Evolutionary conservation across 2,329 filamentous ascomycete genomes (phyloP), one percentile per base, ranked within the genome.

Genomic region (Sclerotinia nivalis): DNA sequence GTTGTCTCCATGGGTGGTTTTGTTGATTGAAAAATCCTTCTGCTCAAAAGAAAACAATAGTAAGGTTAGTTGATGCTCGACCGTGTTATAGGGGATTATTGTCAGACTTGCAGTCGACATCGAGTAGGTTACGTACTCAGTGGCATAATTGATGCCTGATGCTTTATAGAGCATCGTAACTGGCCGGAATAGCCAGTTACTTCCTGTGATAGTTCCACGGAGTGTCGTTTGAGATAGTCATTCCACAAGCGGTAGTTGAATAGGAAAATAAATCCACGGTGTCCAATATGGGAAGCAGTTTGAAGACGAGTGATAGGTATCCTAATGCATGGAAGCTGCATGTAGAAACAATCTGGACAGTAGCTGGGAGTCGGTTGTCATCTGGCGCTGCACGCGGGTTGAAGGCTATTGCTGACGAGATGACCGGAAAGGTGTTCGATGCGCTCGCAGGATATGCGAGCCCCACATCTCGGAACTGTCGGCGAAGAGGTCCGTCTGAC

Each of bases 91-190:
- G 61, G 74, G 73, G 73, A 62, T 73, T 73, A 59, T 65, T 71
- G 67, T 72, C 73, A 68, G 71, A 74, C 77, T 73, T 62, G 69
- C 69, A 71, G 73, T 73, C 71, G 73, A 74, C 73, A 66, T 72
- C 72, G 70, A 75, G 71, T 70, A 76, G 71, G 71, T 76, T 76
- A 78, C 77, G 76, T 78, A 78, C 77, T 76, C 76, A 71, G 56
- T 52, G 75, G 74, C 76, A 76, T 73, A 74, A 71, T 75, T 60
- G 61, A 75, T 77, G 73, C 75, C 76, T 71, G 50, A 69, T 66
- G 56, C 69, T 72, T 67, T 56, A 45, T 22, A 64, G 15, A 65
- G 47, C 61, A 54, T 66, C 65, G 68, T 71, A 67, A 73, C 70
- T 70, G 72, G 71, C 43, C 68, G 74, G 72, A 70, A 69, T 74